Conservation (phyloP, 129 eudicot species). For the Mikania micrantha region DNA sequence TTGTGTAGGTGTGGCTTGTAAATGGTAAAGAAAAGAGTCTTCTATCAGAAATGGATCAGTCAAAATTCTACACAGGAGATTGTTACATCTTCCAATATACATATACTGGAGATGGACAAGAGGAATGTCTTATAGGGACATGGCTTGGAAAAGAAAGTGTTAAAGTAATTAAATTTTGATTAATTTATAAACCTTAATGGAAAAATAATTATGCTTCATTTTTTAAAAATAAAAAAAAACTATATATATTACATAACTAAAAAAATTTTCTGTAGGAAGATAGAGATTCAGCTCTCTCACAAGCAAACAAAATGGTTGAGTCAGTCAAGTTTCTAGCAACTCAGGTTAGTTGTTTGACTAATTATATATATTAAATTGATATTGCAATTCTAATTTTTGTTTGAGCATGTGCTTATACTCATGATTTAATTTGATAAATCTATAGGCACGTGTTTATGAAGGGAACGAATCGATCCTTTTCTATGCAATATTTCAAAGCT, state of each 20-base stretch:
- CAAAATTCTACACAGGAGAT: constrained; percentile 86
- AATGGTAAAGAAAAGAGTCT: constrained; percentile 59
- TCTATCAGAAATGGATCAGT: constrained; percentile 49
- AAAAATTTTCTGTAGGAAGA: constrained; percentile 50
- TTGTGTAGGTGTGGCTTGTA: constrained; percentile 78
- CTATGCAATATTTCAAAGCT: constrained; percentile 73
- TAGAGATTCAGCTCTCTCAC: constrained; percentile 53
- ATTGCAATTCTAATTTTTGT: not conserved
- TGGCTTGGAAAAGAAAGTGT: constrained; percentile 87
- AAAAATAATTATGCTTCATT: not conserved
- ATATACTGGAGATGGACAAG: constrained; percentile 66
- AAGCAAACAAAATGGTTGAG: constrained; percentile 81
- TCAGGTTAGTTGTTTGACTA: constrained; percentile 50
- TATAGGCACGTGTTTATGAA: constrained; percentile 71
- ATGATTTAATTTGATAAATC: constrained; percentile 16
- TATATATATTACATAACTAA: not conserved
- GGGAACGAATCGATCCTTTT: constrained; percentile 79
- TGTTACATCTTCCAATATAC: constrained; percentile 85
- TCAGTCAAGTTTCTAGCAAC: constrained; percentile 65
- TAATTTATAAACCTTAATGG: not conserved
- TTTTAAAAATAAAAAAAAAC: not conserved
- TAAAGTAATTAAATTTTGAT: constrained; percentile 35
- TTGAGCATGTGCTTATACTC: not conserved
- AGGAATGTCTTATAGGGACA: constrained; percentile 78
- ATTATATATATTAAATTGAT: constrained; percentile 4